Percentiles rank a stretch among this genome's conserved stretches.
Evolutionary conservation across 805 yeast species (phyloP).

Genomic region (Candida chauliodis): DNA sequence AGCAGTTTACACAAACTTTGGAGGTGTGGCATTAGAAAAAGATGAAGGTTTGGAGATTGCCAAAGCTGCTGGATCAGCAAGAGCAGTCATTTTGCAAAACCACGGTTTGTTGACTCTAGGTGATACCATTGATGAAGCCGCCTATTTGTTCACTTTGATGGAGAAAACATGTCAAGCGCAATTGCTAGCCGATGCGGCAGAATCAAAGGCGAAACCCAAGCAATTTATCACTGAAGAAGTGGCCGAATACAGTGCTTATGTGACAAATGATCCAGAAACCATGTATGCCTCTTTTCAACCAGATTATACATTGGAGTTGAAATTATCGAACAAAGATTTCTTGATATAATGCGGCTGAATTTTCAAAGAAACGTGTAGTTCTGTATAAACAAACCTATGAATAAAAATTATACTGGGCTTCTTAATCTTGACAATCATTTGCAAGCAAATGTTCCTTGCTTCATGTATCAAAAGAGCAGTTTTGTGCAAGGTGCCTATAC

Average conservation of each 20-base stretch:
- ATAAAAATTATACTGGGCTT: no score
- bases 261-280: constrained; percentile 60
- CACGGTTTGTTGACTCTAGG: constrained; percentile 32
- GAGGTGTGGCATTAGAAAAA: constrained; percentile 60
- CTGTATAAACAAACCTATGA: no score
- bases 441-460: no score
- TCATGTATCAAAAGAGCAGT: no score
- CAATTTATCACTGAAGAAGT: constrained; percentile 52
- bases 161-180: constrained; percentile 27
- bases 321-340: constrained; percentile 4
- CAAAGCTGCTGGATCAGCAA: constrained; percentile 22
- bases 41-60: constrained; percentile 29
- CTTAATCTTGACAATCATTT: no score
- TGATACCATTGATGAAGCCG: constrained; percentile 30
- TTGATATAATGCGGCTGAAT: background rate
- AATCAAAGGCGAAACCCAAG: constrained; percentile 34
- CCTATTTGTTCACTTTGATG: constrained; percentile 26
- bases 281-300: constrained; percentile 70
- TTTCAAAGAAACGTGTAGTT: no score
- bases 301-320: constrained; percentile 45
- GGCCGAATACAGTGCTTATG: constrained; percentile 61
- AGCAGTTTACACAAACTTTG: constrained; percentile 64
- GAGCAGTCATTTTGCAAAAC: constrained; percentile 27
- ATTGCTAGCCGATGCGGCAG: constrained; percentile 36
- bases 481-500: no score